phyloP scores from a whole-genome alignment of 371 early-diverging fungal species.

The Mortierella sp. region DNA sequence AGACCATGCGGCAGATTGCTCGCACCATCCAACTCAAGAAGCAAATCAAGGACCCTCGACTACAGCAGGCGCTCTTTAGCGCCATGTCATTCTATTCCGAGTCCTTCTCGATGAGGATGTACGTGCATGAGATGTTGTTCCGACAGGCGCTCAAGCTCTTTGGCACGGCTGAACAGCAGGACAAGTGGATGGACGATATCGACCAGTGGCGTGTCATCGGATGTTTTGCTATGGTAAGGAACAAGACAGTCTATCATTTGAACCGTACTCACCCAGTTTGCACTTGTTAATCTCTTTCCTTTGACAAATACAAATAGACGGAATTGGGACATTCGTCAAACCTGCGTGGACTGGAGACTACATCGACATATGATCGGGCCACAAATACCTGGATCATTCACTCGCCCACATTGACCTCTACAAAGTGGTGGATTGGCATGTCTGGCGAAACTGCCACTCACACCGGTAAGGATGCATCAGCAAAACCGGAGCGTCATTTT shows the following conservation, averaged over 20 bases:
- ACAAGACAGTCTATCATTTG: no score
- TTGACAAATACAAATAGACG: conserved; percentile 61
- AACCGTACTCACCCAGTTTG: background rate
- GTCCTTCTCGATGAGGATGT: conserved; percentile 71
- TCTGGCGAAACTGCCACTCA: conserved; percentile 84
- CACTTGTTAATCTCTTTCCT: background rate
- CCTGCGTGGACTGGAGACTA: conserved; percentile 89
- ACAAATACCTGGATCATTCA: conserved; percentile 87
- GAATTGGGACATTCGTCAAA: conserved; percentile 83
- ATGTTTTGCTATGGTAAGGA: conserved; percentile 75
- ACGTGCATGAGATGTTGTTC: conserved; percentile 71
- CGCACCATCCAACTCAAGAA: conserved; percentile 52
- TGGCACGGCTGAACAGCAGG: conserved; percentile 68
- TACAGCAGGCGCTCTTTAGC: conserved; percentile 37
- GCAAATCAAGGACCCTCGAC: conserved; percentile 47
- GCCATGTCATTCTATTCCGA: conserved; percentile 64
- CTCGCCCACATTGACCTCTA: conserved; percentile 85
- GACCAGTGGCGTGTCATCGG: conserved; percentile 66
- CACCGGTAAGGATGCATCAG: conserved; percentile 60
- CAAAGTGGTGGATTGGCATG: conserved; percentile 97
- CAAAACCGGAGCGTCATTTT: no score
- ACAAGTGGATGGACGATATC: conserved; percentile 63
- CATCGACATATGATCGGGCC: conserved; percentile 82
- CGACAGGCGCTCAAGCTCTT: conserved; percentile 67
- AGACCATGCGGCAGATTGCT: conserved; percentile 72